Percentiles rank a stretch among this genome's conserved stretches.
Evolutionary conservation across 345 rosid species (phyloP).

Genomic region (Eucalyptus camaldulensis): DNA sequence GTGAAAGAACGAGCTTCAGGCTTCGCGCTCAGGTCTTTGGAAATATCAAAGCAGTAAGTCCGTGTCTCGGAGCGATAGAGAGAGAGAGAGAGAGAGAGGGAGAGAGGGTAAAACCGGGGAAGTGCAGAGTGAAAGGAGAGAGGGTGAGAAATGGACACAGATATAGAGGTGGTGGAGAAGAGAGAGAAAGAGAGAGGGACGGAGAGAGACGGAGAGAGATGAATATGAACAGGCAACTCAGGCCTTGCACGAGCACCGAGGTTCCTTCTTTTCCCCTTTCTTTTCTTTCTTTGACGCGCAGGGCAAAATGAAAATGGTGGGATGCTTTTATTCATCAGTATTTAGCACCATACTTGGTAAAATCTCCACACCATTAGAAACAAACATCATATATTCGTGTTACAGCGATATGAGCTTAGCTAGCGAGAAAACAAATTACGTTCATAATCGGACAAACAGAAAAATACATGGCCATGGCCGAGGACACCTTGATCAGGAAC

Average conservation of each 20-base stretch:
- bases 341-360: not conserved
- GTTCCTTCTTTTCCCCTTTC: not conserved
- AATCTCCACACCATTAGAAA: not conserved
- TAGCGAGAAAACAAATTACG: not conserved
- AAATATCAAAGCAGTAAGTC: constrained; percentile 5
- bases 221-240: not conserved
- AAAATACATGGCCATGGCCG: not conserved
- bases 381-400: not conserved
- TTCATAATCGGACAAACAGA: not conserved
- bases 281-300: not conserved
- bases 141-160: constrained; percentile 28
- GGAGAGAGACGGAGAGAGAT: not conserved
- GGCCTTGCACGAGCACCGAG: constrained; percentile 31
- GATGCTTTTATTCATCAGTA: not conserved
- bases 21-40: constrained; percentile 14
- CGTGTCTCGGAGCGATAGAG: not conserved
- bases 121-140: constrained; percentile 4
- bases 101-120: constrained; percentile 2
- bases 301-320: not conserved
- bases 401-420: not conserved
- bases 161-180: constrained; percentile 37
- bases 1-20: not conserved
- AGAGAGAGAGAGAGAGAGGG: not conserved
- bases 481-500: not conserved
- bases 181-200: not conserved